A percentile compares a stretch with the other conserved stretches of the same genome.
These are phyloP conservation scores for Sporothrix globosa DNA, from an alignment of 2,329 filamentous ascomycete genomes.

Conservation along the genomic window DNA sequence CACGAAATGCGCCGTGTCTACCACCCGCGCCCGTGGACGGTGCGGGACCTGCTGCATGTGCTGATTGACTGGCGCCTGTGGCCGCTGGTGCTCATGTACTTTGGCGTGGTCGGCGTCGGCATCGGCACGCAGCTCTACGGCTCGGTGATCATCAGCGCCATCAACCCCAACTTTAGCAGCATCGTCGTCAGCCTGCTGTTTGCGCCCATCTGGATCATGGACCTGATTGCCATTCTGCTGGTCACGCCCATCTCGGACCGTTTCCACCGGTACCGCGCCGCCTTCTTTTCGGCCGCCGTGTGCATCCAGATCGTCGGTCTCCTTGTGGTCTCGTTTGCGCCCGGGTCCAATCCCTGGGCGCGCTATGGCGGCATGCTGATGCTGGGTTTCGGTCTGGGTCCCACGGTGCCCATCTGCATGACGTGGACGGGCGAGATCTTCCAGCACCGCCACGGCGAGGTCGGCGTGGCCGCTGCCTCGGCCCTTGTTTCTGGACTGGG, in stretches of 20 bases:
- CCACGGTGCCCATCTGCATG: slow-evolving; percentile 92
- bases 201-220: slow-evolving; percentile 95
- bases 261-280: slow-evolving; percentile 76
- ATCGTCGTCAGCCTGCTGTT: slow-evolving; percentile 81
- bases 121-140: slow-evolving; percentile 89
- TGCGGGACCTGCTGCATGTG: slow-evolving; percentile 70
- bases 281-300: slow-evolving; percentile 78
- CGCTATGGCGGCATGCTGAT: slow-evolving; percentile 87
- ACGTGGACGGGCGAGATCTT: slow-evolving; percentile 91
- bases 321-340: slow-evolving; percentile 74
- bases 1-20: slow-evolving; percentile 81
- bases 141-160: slow-evolving; percentile 80
- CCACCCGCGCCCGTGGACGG: slow-evolving; percentile 70
- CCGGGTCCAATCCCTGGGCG: slow-evolving; percentile 69
- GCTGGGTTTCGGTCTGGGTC: slow-evolving; percentile 86
- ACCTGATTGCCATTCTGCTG: slow-evolving; percentile 82
- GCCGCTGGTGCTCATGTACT: slow-evolving; percentile 89
- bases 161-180: slow-evolving; percentile 71
- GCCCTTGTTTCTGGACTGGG: slow-evolving; percentile 85
- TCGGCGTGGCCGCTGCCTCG: slow-evolving; percentile 83
- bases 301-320: slow-evolving; percentile 81
- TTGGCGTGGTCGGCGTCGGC: slow-evolving; percentile 89
- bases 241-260: slow-evolving; percentile 85
- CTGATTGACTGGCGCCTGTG: slow-evolving; percentile 86
- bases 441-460: slow-evolving; percentile 84